Evolutionary conservation across 2,329 filamentous ascomycete genomes (phyloP).

Genomic region (Fusarium agapanthi): DNA sequence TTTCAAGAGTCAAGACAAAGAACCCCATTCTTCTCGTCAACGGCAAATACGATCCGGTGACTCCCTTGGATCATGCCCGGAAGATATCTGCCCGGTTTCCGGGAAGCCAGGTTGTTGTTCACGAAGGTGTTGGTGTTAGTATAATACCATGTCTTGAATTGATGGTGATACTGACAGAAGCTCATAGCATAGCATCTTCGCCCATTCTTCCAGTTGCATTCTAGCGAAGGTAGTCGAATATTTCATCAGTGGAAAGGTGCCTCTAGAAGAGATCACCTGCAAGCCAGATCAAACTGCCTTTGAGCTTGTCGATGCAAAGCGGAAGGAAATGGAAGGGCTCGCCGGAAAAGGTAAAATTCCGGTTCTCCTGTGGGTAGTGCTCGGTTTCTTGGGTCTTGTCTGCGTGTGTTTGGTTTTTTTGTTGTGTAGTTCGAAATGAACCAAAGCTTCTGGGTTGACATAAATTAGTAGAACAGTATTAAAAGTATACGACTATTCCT

Average conservation of each 20-base stretch:
- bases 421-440: neutral
- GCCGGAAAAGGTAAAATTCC: neutral
- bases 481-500: neutral
- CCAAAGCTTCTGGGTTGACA: neutral
- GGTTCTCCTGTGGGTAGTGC: neutral
- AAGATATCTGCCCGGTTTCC: neutral
- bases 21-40: neutral
- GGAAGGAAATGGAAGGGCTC: fast-evolving
- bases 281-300: fast-evolving
- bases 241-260: neutral
- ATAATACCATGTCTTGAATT: neutral
- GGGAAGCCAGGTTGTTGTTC: neutral
- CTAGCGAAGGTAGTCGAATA: neutral
- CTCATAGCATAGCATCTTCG: neutral
- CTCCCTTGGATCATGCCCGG: neutral
- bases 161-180: neutral
- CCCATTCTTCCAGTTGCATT: fast-evolving
- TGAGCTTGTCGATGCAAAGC: fast-evolving
- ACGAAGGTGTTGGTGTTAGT: neutral
- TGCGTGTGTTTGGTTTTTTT: neutral
- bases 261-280: fast-evolving
- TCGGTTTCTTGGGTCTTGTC: neutral
- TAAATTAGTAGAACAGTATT: neutral
- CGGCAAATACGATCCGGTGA: neutral
- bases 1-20: neutral